Evolutionary conservation across 1,284 basidiomycete genomes (phyloP).

Genomic region (Apiotrichum siamense): DNA sequence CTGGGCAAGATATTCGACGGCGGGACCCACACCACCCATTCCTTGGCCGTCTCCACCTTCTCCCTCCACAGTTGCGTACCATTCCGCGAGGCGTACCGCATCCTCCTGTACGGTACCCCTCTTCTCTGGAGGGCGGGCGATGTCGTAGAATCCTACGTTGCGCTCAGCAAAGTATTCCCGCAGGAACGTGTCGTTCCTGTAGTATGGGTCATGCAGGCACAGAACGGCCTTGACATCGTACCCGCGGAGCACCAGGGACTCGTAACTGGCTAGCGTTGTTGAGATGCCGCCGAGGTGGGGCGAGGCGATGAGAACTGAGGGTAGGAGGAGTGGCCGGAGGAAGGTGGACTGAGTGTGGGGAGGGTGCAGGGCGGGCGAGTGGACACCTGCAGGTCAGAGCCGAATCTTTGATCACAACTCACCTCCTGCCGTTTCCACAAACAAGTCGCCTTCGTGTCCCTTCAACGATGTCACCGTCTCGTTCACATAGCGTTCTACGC

Average conservation of each 20-base stretch:
- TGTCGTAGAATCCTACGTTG: constrained; percentile 37
- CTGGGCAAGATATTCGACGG: constrained; percentile 59
- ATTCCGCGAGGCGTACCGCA: constrained; percentile 56
- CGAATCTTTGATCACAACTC: constrained; percentile 30
- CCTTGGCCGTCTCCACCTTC: not conserved
- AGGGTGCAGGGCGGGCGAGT: constrained; percentile 74
- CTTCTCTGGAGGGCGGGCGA: constrained; percentile 40
- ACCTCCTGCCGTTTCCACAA: constrained; percentile 93
- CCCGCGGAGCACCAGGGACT: constrained; percentile 81
- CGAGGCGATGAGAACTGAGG: constrained; percentile 81
- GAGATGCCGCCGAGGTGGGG: constrained; percentile 90
- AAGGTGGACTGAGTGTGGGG: constrained; percentile 80
- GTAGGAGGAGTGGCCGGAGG: constrained; percentile 77
- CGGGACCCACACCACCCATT: constrained; percentile 49
- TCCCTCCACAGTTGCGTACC: constrained; percentile 55
- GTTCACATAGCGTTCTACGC: constrained; percentile 61
- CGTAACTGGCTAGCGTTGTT: constrained; percentile 87
- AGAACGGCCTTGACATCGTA: constrained; percentile 84
- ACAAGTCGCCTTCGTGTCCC: constrained; percentile 56
- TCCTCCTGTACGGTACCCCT: constrained; percentile 58
- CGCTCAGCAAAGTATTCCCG: constrained; percentile 68
- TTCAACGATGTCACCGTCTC: constrained; percentile 48
- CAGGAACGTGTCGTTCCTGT: constrained; percentile 80
- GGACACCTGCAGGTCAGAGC: constrained; percentile 62
- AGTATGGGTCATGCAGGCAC: constrained; percentile 79